A percentile compares a stretch with the other conserved stretches of the same genome.
These are phyloP conservation scores for Haplographium delicatum DNA, from an alignment of 495 filamentous ascomycete genomes.

Conservation along the genomic window DNA sequence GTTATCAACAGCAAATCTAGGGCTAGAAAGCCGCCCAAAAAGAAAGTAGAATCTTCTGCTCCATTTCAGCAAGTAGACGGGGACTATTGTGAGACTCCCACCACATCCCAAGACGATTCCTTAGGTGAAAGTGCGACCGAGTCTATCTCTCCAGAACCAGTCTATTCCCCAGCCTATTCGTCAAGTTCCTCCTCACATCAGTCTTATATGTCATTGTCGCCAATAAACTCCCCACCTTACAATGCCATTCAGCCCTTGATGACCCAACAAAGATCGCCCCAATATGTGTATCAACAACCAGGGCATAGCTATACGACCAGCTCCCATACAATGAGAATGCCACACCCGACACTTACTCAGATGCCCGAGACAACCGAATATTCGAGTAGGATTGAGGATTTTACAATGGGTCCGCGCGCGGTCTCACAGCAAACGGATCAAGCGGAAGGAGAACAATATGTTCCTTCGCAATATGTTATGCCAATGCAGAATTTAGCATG, in stretches of 20 bases:
- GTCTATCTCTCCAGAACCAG: no score
- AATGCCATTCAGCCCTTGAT: neutral
- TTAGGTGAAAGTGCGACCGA: no score
- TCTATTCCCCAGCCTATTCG: no score
- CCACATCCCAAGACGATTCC: no score
- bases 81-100: no score
- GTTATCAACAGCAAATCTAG: neutral
- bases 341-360: neutral
- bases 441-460: neutral
- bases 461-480: slow-evolving; percentile 7
- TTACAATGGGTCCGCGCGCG: neutral
- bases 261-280: neutral
- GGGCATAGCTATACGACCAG: neutral
- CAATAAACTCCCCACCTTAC: neutral
- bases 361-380: neutral
- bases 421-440: neutral
- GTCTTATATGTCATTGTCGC: neutral
- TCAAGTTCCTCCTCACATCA: neutral
- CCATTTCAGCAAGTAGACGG: no score
- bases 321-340: neutral
- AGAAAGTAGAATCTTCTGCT: no score
- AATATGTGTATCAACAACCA: neutral
- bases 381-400: slow-evolving; percentile 7
- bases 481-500: neutral
- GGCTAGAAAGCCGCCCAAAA: neutral